Conservation (phyloP, 148 eudicot genomes). For the Amaranthus hypochondriacus region DNA sequence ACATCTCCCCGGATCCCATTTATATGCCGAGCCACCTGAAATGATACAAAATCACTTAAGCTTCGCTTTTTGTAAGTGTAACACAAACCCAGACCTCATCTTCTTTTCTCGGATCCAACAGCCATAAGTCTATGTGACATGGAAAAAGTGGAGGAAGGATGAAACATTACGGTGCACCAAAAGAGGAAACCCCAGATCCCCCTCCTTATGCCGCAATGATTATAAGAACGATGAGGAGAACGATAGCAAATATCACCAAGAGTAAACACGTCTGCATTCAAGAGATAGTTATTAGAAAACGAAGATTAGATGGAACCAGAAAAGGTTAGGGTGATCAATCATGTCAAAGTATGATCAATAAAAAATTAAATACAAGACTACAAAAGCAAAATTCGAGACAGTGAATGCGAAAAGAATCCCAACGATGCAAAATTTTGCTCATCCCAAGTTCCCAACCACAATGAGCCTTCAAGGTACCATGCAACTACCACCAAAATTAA, state of each 20-base stretch:
- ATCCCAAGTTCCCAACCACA: too few relatives aligned
- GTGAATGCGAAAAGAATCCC: too few relatives aligned
- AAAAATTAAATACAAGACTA: too few relatives aligned
- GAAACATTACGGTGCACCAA: not conserved
- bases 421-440: too few relatives aligned
- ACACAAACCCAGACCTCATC: not conserved
- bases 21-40: not conserved
- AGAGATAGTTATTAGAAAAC: not conserved
- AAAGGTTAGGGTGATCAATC: too few relatives aligned
- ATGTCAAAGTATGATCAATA: too few relatives aligned
- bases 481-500: too few relatives aligned
- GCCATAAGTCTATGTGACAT: slow-evolving; percentile 11
- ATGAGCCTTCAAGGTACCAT: too few relatives aligned
- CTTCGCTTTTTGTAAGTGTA: slow-evolving; percentile 1
- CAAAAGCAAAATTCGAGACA: too few relatives aligned
- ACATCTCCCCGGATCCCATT: not conserved
- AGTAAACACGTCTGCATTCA: slow-evolving; percentile 73
- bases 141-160: not conserved
- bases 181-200: not conserved
- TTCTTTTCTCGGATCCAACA: not conserved
- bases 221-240: slow-evolving; percentile 58
- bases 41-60: not conserved
- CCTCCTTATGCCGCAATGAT: slow-evolving; percentile 44
- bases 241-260: slow-evolving; percentile 73
- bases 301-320: not conserved